A percentile compares a stretch with the other conserved stretches of the same genome.
Evolutionary conservation across 1,284 basidiomycete genomes (phyloP).

Genomic region (Xerocomus cyaneibrunnescens): DNA sequence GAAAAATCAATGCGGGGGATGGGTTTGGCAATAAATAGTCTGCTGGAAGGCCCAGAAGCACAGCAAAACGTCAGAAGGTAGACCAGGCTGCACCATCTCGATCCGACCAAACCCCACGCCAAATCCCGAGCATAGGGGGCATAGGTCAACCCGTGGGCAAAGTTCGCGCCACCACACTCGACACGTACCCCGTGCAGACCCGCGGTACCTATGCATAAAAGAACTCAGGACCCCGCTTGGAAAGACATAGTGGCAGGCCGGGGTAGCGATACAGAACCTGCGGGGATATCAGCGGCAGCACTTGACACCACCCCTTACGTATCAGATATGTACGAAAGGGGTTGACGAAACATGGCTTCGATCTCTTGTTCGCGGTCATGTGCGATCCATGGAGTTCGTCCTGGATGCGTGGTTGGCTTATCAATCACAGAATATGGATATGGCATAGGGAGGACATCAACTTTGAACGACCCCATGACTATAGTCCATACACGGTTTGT

Average conservation of each 20-base stretch:
- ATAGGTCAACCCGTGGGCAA: too few relatives aligned
- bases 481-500: conserved; percentile 61
- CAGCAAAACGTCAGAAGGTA: too few relatives aligned
- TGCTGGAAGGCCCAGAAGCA: not conserved
- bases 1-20: too few relatives aligned
- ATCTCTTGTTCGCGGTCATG: conserved; percentile 62
- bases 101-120: too few relatives aligned
- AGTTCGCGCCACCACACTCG: too few relatives aligned
- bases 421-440: not conserved
- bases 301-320: conserved; percentile 51
- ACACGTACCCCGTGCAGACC: too few relatives aligned
- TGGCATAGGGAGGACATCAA: conserved; percentile 24
- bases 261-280: too few relatives aligned
- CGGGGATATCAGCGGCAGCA: conserved; percentile 16
- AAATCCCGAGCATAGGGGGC: too few relatives aligned
- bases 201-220: too few relatives aligned
- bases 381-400: conserved; percentile 88
- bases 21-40: conserved; percentile 15
- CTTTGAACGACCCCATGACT: conserved; percentile 78
- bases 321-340: conserved; percentile 57
- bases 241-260: too few relatives aligned
- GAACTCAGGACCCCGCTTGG: too few relatives aligned
- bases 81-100: too few relatives aligned
- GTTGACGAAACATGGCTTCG: conserved; percentile 64
- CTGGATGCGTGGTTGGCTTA: conserved; percentile 38